Conservation (phyloP, 352 stramenopile genomes). For the Phytopythium ostracodes region DNA sequence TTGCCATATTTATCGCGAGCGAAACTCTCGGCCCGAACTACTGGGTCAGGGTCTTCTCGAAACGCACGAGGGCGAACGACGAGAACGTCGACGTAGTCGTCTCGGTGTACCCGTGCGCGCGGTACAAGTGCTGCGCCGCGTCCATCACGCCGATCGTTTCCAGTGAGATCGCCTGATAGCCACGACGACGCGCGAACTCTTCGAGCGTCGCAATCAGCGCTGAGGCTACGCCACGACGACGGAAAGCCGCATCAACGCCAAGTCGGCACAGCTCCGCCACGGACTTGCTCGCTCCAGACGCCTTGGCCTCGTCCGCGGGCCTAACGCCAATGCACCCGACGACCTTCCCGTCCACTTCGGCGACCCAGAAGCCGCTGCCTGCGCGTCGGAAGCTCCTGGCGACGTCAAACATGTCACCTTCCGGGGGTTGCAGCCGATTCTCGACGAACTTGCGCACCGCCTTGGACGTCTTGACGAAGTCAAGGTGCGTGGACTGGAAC, state of each 20-base stretch:
- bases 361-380: conserved; percentile 55
- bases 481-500: conserved; percentile 57
- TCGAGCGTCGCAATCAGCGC: conserved; percentile 43
- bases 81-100: conserved; percentile 18
- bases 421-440: conserved; percentile 36
- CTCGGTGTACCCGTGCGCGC: conserved; percentile 33
- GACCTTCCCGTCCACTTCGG: conserved; percentile 29
- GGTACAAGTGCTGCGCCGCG: conserved; percentile 51
- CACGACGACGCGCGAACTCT: conserved; percentile 18
- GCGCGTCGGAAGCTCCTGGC: conserved; percentile 28
- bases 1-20: background rate
- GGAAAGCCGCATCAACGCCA: conserved; percentile 34
- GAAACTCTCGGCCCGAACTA: background rate
- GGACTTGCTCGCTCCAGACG: background rate
- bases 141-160: conserved; percentile 68
- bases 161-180: conserved; percentile 34
- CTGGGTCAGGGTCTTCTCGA: conserved; percentile 32
- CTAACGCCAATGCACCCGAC: conserved; percentile 65
- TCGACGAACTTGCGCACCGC: conserved; percentile 68
- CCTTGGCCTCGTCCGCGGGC: conserved; percentile 10
- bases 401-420: conserved; percentile 56
- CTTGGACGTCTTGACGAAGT: conserved; percentile 43
- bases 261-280: conserved; percentile 58
- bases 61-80: conserved; percentile 55
- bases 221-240: conserved; percentile 45